These are phyloP conservation scores for Ustilago vetiveriae DNA, from an alignment of 1,284 basidiomycete species.

Conservation along the genomic window DNA sequence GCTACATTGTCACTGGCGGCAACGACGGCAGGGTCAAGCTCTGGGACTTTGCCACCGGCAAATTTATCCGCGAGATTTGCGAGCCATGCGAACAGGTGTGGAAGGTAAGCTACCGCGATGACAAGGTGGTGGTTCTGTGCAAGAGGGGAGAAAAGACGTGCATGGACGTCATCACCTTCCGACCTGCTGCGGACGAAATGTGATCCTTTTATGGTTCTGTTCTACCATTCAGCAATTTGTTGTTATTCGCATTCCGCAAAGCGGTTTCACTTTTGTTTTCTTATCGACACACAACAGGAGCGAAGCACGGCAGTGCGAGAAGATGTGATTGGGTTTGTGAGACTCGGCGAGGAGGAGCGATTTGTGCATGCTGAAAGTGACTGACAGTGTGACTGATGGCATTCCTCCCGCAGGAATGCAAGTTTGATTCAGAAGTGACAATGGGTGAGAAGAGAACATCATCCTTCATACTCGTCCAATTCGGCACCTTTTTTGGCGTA, in stretches of 20 bases:
- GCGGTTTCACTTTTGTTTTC: too few species aligned
- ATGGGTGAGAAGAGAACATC: neutral
- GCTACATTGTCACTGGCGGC: constrained; percentile 72
- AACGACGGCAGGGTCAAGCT: constrained; percentile 91
- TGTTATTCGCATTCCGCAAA: too few species aligned
- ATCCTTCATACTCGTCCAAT: constrained; percentile 68
- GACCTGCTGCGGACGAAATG: constrained; percentile 55
- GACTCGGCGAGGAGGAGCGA: neutral
- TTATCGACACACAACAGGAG: too few species aligned
- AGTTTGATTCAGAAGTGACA: too few species aligned
- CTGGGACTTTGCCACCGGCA: constrained; percentile 72
- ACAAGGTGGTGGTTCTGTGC: constrained; percentile 83
- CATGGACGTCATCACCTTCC: constrained; percentile 76
- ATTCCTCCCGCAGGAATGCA: too few species aligned
- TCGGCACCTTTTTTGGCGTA: constrained; percentile 74
- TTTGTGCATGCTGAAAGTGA: too few species aligned
- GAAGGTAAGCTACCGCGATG: constrained; percentile 82
- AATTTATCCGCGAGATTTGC: constrained; percentile 60
- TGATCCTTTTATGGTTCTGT: constrained; percentile 12
- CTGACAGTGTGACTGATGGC: too few species aligned
- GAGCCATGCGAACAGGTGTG: constrained; percentile 78
- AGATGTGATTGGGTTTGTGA: neutral
- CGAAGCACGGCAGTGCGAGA: neutral
- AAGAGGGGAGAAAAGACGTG: constrained; percentile 83
- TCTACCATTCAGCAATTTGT: too few species aligned